phyloP scores from a whole-genome alignment of 345 rosid genomes.

The Populus nigra region DNA sequence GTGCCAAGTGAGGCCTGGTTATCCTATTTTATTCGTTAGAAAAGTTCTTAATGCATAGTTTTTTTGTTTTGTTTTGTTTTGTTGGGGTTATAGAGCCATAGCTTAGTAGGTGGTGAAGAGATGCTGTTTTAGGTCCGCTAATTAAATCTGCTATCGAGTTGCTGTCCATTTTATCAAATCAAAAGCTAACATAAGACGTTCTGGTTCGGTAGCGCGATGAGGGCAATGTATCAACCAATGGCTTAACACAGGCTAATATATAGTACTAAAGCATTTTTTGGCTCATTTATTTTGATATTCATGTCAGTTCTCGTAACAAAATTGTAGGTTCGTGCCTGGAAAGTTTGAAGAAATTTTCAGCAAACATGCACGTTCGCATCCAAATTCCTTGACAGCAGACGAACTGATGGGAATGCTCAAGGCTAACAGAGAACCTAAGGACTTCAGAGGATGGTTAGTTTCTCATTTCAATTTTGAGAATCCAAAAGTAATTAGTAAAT shows the following conservation, averaged over 20 bases:
- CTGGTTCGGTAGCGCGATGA: background rate
- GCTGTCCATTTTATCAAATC: background rate
- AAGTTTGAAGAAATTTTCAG: slow-evolving; percentile 76
- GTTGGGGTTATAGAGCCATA: too few relatives aligned
- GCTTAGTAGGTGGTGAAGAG: background rate
- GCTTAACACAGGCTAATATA: background rate
- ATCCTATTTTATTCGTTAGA: too few relatives aligned
- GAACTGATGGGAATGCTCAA: slow-evolving; percentile 50
- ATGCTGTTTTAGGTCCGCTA: background rate
- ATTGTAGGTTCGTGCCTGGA: slow-evolving; percentile 52
- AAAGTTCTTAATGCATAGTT: too few relatives aligned
- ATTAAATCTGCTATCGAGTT: background rate
- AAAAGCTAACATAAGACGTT: background rate
- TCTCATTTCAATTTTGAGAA: background rate
- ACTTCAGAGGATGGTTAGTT: slow-evolving; percentile 55
- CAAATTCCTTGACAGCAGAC: slow-evolving; percentile 43
- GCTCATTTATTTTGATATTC: background rate
- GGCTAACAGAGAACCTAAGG: slow-evolving; percentile 54
- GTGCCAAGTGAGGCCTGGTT: too few relatives aligned
- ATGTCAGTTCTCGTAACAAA: background rate
- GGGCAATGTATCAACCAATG: background rate
- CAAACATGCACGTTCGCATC: slow-evolving; percentile 47
- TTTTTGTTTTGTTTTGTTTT: too few relatives aligned
- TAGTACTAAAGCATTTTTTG: background rate
- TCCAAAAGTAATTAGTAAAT: background rate